A percentile compares a stretch with the other conserved stretches of the same genome.
Evolutionary conservation across 2,329 filamentous ascomycete genomes (phyloP).

Genomic region (Fusarium metavorans): DNA sequence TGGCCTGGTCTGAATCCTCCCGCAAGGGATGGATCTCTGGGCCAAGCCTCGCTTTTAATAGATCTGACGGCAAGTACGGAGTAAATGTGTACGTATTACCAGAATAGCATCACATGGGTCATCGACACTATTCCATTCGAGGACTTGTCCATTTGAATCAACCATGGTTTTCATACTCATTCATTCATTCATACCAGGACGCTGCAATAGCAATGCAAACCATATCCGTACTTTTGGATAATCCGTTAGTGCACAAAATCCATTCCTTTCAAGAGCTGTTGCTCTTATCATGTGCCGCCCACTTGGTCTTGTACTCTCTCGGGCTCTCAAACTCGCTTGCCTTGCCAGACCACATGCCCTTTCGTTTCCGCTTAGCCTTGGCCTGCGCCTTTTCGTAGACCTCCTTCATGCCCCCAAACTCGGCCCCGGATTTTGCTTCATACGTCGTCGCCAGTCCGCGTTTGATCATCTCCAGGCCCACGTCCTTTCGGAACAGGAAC

Average conservation of each 20-base stretch:
- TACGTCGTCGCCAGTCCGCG: conserved; percentile 89
- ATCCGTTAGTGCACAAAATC: conserved; percentile 7
- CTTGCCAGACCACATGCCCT: conserved; percentile 81
- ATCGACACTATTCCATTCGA: neutral
- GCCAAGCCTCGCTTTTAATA: conserved; percentile 5
- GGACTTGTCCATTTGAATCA: neutral
- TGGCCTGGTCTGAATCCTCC: neutral
- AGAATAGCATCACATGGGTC: conserved; percentile 19
- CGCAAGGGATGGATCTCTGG: neutral
- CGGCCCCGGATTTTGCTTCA: conserved; percentile 88
- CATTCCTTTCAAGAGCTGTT: conserved; percentile 26
- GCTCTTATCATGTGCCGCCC: conserved; percentile 42
- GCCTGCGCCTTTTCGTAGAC: conserved; percentile 76
- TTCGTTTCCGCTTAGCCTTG: conserved; percentile 72
- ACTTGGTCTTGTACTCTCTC: conserved; percentile 81
- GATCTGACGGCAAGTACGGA: neutral
- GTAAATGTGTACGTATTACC: neutral
- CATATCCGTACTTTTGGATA: neutral
- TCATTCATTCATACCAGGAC: conserved; percentile 5
- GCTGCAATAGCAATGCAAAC: conserved; percentile 16
- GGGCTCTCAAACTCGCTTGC: conserved; percentile 81
- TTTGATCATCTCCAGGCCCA: conserved; percentile 91
- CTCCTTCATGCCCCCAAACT: conserved; percentile 81
- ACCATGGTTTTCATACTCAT: neutral
- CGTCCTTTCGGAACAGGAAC: conserved; percentile 78